Evolutionary conservation across 78 protist species (phyloP).

Genomic region (Dictyostelium purpureum): DNA sequence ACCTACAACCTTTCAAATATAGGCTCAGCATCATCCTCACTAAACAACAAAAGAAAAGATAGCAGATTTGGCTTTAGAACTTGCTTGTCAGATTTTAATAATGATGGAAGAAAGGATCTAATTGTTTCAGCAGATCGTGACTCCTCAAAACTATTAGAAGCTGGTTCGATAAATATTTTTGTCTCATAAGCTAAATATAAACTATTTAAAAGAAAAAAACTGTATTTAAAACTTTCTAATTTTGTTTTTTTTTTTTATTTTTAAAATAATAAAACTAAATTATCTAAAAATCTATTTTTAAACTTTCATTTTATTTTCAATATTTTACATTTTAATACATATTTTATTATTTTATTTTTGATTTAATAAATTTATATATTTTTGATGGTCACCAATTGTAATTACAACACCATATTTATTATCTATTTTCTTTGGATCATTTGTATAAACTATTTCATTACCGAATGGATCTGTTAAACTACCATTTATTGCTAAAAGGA

Average conservation of each 20-base stretch:
- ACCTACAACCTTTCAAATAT: not conserved
- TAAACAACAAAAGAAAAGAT: conserved; percentile 24
- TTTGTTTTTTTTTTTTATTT: too few relatives aligned
- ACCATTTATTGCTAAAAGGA: conserved; percentile 59
- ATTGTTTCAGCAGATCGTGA: conserved; percentile 55
- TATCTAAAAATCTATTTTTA: too few relatives aligned
- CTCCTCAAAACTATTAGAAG: conserved; percentile 12
- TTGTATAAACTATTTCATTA: conserved; percentile 28
- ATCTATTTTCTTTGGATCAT: not conserved
- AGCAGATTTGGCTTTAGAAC: conserved; percentile 58
- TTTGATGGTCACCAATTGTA: conserved; percentile 39
- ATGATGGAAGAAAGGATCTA: conserved; percentile 51
- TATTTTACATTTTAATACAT: not conserved
- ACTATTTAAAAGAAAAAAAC: too few relatives aligned
- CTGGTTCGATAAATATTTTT: conserved; percentile 58
- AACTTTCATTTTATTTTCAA: not conserved
- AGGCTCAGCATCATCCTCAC: not conserved
- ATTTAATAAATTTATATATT: conserved; percentile 53
- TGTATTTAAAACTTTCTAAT: too few relatives aligned
- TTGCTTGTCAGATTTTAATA: conserved; percentile 12
- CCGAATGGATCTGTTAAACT: conserved; percentile 64
- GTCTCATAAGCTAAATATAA: too few relatives aligned
- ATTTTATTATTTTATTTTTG: not conserved
- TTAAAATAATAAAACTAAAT: too few relatives aligned
- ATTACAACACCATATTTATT: conserved; percentile 64